Evolutionary conservation across 2,329 filamentous ascomycete species (phyloP).

Genomic region (Fusarium napiforme): DNA sequence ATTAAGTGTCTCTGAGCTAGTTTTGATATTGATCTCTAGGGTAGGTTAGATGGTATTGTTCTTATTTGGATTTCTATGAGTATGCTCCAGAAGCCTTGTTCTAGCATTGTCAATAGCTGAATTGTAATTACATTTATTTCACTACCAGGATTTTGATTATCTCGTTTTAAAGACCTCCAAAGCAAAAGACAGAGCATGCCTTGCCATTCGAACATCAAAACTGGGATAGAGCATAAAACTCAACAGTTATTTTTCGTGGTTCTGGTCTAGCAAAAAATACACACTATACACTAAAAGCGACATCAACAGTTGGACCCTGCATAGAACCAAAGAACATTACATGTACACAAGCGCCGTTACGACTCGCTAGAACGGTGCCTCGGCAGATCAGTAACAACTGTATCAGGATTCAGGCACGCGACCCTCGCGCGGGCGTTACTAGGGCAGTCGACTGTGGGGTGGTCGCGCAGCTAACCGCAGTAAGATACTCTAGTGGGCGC

Average conservation of each 20-base stretch:
- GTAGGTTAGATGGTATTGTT: neutral
- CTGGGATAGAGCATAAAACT: too few species aligned
- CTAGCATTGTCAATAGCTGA: neutral
- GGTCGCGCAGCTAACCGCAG: neutral
- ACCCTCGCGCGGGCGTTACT: neutral
- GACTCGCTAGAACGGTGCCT: neutral
- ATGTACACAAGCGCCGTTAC: neutral
- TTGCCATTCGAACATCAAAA: neutral
- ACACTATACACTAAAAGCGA: neutral
- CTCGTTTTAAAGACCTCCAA: too few species aligned
- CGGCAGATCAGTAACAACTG: neutral
- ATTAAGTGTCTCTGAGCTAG: accelerated
- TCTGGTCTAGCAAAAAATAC: neutral
- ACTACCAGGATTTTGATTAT: accelerated
- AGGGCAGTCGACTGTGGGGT: too few species aligned
- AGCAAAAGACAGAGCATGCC: too few species aligned
- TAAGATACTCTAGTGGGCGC: accelerated
- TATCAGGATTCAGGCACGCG: neutral
- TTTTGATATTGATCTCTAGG: too few species aligned
- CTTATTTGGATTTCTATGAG: accelerated
- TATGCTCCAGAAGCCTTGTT: too few species aligned
- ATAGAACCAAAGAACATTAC: neutral
- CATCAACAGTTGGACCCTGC: too few species aligned
- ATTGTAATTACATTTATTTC: neutral
- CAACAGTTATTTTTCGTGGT: too few species aligned